Conservation (phyloP, 805 yeast genomes). For the Yarrowia divulgata region DNA sequence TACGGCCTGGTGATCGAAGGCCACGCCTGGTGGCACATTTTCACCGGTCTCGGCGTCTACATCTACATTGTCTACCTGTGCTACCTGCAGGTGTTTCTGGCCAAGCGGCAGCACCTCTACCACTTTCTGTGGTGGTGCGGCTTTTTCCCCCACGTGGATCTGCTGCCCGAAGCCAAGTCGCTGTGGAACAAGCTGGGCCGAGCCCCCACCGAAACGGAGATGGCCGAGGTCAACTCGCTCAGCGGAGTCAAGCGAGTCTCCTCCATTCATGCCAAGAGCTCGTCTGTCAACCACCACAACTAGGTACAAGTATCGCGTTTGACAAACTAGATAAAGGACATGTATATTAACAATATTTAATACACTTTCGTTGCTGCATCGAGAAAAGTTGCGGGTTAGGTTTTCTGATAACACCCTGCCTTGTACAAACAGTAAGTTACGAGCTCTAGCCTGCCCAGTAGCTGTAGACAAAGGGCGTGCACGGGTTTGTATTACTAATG, state of each 20-base stretch:
- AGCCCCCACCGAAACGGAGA: constrained; percentile 33
- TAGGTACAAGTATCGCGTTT: not conserved
- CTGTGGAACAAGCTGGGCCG: constrained; percentile 34
- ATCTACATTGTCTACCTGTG: constrained; percentile 81
- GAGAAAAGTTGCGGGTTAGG: constrained; percentile 24
- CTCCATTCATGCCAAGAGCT: constrained; percentile 32
- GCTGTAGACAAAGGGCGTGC: not conserved
- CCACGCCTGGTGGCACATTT: constrained; percentile 95
- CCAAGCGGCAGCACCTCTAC: constrained; percentile 63
- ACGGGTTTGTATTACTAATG: no score
- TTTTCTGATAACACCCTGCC: constrained; percentile 6
- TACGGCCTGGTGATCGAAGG: constrained; percentile 86
- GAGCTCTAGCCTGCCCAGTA: no score
- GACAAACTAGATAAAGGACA: constrained; percentile 9
- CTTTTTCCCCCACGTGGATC: constrained; percentile 57
- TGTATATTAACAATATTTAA: constrained; percentile 21
- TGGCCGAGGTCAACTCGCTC: constrained; percentile 29
- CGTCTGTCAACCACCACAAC: constrained; percentile 25
- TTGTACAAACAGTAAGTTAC: no score
- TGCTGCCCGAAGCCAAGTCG: constrained; percentile 41
- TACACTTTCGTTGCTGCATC: not conserved
- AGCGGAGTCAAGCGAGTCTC: constrained; percentile 9
- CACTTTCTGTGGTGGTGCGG: constrained; percentile 65
- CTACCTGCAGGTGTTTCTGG: constrained; percentile 71
- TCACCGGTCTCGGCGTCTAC: constrained; percentile 78